Percentiles rank a stretch among this genome's conserved stretches.
Evolutionary conservation across 345 rosid genomes (phyloP).

Genomic region (Salix viminalis): DNA sequence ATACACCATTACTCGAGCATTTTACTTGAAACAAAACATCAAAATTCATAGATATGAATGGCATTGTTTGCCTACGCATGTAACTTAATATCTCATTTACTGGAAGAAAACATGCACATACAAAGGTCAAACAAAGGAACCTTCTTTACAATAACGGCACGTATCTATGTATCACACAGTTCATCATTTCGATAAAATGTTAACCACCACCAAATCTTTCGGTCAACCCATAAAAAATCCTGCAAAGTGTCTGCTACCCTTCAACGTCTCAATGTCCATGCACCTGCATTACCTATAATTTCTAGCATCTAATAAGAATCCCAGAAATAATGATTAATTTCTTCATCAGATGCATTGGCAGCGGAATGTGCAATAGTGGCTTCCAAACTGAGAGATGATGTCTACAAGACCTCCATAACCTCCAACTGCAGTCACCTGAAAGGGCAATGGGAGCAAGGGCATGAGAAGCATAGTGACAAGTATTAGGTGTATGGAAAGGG

Average conservation of each 20-base stretch:
- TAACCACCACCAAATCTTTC: no score
- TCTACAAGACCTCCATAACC: slow-evolving; percentile 93
- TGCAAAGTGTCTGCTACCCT: not conserved
- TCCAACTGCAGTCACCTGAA: slow-evolving; percentile 73
- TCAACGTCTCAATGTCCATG: not conserved
- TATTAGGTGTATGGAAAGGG: not conserved
- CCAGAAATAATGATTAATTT: not conserved
- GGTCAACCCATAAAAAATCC: no score
- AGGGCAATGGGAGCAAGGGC: not conserved
- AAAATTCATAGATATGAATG: no score
- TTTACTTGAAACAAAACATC: no score
- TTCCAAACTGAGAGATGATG: slow-evolving; percentile 81
- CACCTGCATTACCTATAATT: not conserved
- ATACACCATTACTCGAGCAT: no score
- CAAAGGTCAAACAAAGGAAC: no score
- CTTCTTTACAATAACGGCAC: no score
- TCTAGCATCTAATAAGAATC: not conserved
- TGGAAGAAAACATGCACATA: no score
- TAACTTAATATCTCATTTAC: no score
- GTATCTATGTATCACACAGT: no score
- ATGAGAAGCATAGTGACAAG: not conserved
- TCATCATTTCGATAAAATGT: no score
- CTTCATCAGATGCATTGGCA: slow-evolving; percentile 31
- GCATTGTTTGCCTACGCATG: no score
- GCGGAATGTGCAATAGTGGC: slow-evolving; percentile 85